These are phyloP conservation scores for Cardiospermum halicacabum DNA, from an alignment of 345 rosid species.

Conservation along the genomic window DNA sequence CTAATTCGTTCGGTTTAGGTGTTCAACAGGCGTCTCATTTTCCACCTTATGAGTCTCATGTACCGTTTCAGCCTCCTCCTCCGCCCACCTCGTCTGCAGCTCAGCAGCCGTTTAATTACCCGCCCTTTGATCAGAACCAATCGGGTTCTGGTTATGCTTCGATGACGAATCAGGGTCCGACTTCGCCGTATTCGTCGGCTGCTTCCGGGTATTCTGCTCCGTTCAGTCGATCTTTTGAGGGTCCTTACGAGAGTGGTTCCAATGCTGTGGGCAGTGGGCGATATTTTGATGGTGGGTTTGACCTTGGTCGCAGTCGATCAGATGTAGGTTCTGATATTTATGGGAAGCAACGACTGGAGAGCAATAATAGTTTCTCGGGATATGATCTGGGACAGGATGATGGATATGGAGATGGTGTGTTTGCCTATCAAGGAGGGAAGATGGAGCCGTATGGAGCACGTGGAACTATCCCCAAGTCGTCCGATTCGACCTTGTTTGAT, in stretches of 20 bases:
- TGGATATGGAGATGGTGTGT: constrained; percentile 77
- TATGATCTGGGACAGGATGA: constrained; percentile 41
- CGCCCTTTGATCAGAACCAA: constrained; percentile 66
- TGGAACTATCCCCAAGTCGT: constrained; percentile 80
- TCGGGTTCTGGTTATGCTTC: constrained; percentile 36
- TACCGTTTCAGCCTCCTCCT: constrained; percentile 47
- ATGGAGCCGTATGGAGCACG: constrained; percentile 92
- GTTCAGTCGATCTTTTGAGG: constrained; percentile 32
- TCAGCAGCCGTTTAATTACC: constrained; percentile 26
- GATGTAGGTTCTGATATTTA: constrained; percentile 56
- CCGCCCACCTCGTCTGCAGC: constrained; percentile 1
- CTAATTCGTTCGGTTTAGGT: constrained; percentile 37
- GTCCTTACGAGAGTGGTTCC: constrained; percentile 30
- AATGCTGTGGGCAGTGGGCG: constrained; percentile 37
- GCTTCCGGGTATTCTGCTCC: constrained; percentile 41
- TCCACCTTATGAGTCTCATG: constrained; percentile 60
- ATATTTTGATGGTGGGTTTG: constrained; percentile 42
- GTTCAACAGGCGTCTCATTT: constrained; percentile 35
- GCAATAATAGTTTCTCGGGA: constrained; percentile 30
- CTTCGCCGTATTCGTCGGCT: constrained; percentile 33
- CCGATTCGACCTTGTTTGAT: constrained; percentile 67
- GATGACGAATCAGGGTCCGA: constrained; percentile 28
- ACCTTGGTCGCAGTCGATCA: constrained; percentile 33
- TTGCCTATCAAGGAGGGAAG: constrained; percentile 82
- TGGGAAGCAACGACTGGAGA: constrained; percentile 59